Base-by-base conservation (phyloP, 306 rosid genomes). In the Sechiopsis laciniata region DNA sequence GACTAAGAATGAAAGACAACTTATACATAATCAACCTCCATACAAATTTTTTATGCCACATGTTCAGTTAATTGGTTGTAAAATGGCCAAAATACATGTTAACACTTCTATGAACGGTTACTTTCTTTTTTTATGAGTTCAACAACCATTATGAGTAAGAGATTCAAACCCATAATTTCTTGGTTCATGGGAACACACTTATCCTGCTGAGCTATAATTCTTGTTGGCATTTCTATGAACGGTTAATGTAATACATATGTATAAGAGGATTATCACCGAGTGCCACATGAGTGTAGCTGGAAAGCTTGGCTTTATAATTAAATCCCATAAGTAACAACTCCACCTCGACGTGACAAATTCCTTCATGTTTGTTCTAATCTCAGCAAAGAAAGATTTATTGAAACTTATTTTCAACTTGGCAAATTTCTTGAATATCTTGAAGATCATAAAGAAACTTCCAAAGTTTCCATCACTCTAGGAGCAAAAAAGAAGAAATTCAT, bases 1-100 rank as follows among this genome's bases (percentile, higher is more conserved):
- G 55, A 66, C 55, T 45, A 66, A 19, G 72, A 66, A 45, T 42
- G 11, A 42, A 15, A 48, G 20, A 61, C 68, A 62, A 48, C 8
- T 21, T 48, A 7, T 12, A 20, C 19, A 46, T 20, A 45, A 12
- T 46, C 19, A 20, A 46, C 54, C 42, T 65, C 3, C 53, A 42
- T 40, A 8, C 52, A 64, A 5, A 64, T 64, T 64, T 37, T 37
- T 64, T 7, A 64, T 51, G 4, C 26, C 16, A 8, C 10, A 37
- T n/a, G 26, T 37, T 64, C 14, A 40, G 20, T 37, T 13, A 17
- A 29, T 62, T 32, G 50, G 21, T 32, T 8, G 24, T 35, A 16
- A 59, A 14, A 66, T 40, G 19, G 19, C 42, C 6, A 56, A 56
- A 26, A 61, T 29, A 29, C 20, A 61, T 60, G 42, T 61, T 61